Evolutionary conservation across 1,284 basidiomycete genomes (phyloP).

Genomic region (Leccinum huronense): DNA sequence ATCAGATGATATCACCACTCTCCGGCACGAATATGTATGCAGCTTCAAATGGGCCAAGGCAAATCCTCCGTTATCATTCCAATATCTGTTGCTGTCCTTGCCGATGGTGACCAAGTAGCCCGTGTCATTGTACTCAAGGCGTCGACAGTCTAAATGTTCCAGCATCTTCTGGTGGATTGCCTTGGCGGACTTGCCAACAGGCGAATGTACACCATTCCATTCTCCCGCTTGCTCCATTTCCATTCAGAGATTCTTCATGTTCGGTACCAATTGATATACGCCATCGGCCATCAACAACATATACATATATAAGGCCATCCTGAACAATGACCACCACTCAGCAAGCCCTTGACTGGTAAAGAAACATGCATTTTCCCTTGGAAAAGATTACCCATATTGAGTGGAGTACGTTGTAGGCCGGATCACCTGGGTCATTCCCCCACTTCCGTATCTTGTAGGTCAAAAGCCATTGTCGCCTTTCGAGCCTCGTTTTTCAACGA

Average conservation of each 20-base stretch:
- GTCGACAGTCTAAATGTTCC: slow-evolving; percentile 42
- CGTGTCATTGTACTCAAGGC: slow-evolving; percentile 5
- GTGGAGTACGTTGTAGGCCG: slow-evolving; percentile 1
- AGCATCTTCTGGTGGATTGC: slow-evolving; percentile 41
- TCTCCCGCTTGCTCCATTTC: slow-evolving; percentile 41
- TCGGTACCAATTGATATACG: slow-evolving; percentile 4
- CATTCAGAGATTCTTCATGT: slow-evolving; percentile 4
- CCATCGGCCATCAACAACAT: slow-evolving; percentile 2
- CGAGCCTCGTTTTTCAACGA: not conserved
- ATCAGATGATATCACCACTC: slow-evolving; percentile 46
- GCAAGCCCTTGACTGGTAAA: slow-evolving; percentile 35
- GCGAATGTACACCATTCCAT: slow-evolving; percentile 48
- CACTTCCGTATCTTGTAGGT: slow-evolving; percentile 34
- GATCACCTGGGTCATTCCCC: slow-evolving; percentile 27
- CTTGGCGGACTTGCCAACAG: slow-evolving; percentile 44
- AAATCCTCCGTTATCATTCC: slow-evolving; percentile 39
- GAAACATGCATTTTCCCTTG: slow-evolving; percentile 10
- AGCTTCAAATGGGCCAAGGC: slow-evolving; percentile 60
- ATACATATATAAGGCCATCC: not conserved
- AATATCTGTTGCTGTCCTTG: not conserved
- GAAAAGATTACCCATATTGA: slow-evolving; percentile 14
- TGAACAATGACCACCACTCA: slow-evolving; percentile 33
- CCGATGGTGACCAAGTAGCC: slow-evolving; percentile 1
- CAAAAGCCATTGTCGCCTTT: slow-evolving; percentile 18
- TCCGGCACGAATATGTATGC: slow-evolving; percentile 39